These are phyloP conservation scores for Ganoderma meredithae DNA, from an alignment of 1,284 basidiomycete genomes.

Conservation along the genomic window DNA sequence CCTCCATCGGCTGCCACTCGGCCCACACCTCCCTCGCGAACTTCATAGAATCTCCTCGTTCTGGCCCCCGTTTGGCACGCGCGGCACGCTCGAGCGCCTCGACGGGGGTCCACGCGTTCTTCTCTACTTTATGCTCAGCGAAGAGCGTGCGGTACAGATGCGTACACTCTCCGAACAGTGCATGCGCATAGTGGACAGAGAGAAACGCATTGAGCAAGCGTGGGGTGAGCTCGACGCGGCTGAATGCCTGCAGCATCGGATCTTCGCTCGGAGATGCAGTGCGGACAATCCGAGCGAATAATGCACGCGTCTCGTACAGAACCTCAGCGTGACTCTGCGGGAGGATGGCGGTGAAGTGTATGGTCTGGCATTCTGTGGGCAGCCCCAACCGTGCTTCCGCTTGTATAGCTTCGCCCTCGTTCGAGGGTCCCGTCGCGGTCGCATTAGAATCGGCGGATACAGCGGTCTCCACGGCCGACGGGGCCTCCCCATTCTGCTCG, in stretches of 20 bases:
- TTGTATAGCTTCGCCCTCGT: not conserved
- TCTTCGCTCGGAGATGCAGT: slow-evolving; percentile 20
- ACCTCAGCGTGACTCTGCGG: slow-evolving; percentile 83
- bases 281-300: slow-evolving; percentile 73
- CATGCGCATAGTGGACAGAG: slow-evolving; percentile 76
- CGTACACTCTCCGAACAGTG: slow-evolving; percentile 56
- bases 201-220: slow-evolving; percentile 86
- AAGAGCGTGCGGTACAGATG: slow-evolving; percentile 60
- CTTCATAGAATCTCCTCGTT: slow-evolving; percentile 52
- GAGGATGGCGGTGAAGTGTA: slow-evolving; percentile 61
- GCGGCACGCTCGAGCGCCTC: slow-evolving; percentile 76
- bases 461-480: not conserved
- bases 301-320: slow-evolving; percentile 70
- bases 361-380: slow-evolving; percentile 3
- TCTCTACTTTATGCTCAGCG: slow-evolving; percentile 48
- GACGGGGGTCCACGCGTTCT: slow-evolving; percentile 65
- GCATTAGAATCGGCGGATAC: not conserved
- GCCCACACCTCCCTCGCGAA: slow-evolving; percentile 68
- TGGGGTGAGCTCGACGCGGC: slow-evolving; percentile 63
- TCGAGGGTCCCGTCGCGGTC: not conserved
- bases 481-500: slow-evolving; percentile 10
- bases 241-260: slow-evolving; percentile 51
- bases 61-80: slow-evolving; percentile 49
- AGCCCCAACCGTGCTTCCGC: not conserved
- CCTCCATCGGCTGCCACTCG: slow-evolving; percentile 59